Conservation (phyloP, 306 rosid genomes). For the Chamaecrista fasciculata region DNA sequence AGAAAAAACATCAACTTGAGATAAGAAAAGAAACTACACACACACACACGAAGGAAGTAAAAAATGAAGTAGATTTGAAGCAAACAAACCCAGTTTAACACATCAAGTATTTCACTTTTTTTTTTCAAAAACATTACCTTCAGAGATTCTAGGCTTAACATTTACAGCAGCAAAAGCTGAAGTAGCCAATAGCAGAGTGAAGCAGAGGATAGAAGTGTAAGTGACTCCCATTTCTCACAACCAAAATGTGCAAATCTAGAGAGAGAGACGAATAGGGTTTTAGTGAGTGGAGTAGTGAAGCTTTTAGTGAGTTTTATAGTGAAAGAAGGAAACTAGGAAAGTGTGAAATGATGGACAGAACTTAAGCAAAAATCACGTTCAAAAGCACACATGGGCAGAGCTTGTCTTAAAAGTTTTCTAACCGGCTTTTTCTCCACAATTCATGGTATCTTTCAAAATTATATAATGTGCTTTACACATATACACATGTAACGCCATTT, state of each 20-base stretch:
- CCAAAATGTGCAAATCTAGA: conserved; percentile 3
- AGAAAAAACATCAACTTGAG: conserved; percentile 12
- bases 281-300: background rate
- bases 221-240: conserved; percentile 42
- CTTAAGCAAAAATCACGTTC: conserved; percentile 43
- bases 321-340: conserved; percentile 4
- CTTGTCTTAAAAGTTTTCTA: conserved; percentile 29
- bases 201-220: conserved; percentile 36
- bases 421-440: conserved; percentile 58
- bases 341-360: background rate
- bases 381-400: conserved; percentile 21
- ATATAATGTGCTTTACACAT: background rate
- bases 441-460: conserved; percentile 37
- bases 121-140: conserved; percentile 52
- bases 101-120: conserved; percentile 12
- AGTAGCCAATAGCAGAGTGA: conserved; percentile 37
- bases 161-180: conserved; percentile 52
- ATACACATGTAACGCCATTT: background rate
- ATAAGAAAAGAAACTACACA: background rate
- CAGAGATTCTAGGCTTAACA: conserved; percentile 40
- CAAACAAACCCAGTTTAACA: background rate
- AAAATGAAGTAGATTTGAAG: background rate
- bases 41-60: background rate
- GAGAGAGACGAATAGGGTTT: conserved; percentile 20
- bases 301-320: conserved; percentile 36